Percentiles rank a stretch among this genome's conserved stretches.
These are phyloP conservation scores for Pulicaria dysenterica DNA, from an alignment of 129 eudicot genomes.

Conservation along the genomic window DNA sequence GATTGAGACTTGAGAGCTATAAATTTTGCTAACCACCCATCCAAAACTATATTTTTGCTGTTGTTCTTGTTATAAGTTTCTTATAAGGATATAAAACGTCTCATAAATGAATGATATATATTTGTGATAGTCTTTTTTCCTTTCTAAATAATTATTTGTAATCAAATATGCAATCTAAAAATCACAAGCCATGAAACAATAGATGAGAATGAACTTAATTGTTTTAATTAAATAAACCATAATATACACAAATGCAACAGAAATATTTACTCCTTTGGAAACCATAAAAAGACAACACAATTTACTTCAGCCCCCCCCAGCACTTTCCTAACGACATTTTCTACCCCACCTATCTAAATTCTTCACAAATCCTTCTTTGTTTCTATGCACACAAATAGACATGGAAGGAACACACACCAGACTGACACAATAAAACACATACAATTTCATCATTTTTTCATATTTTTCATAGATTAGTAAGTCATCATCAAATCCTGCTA, in stretches of 20 bases:
- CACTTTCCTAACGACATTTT: conserved; percentile 28
- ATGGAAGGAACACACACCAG: conserved; percentile 34
- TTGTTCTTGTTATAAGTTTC: too few species aligned
- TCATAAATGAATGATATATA: too few species aligned
- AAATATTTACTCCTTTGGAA: conserved; percentile 33
- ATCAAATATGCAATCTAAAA: neutral
- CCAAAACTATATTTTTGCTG: too few species aligned
- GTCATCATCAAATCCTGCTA: conserved; percentile 35
- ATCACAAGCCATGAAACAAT: neutral
- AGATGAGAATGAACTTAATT: neutral
- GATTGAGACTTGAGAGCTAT: too few species aligned
- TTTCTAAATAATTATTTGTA: too few species aligned
- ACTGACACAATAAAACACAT: conserved; percentile 33
- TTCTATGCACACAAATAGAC: conserved; percentile 44
- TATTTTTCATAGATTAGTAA: conserved; percentile 21
- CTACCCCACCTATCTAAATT: conserved; percentile 26
- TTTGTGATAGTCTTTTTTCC: too few species aligned
- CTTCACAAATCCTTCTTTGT: conserved; percentile 38
- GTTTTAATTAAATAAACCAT: conserved; percentile 28
- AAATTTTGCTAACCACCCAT: neutral
- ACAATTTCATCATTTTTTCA: conserved; percentile 11
- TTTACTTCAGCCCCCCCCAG: conserved; percentile 28
- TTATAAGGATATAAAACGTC: too few species aligned
- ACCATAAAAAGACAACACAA: conserved; percentile 30
- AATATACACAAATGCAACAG: conserved; percentile 30